These are phyloP conservation scores for Umbelopsis sp. DNA, from an alignment of 192 early-diverging fungal species.

Conservation along the genomic window DNA sequence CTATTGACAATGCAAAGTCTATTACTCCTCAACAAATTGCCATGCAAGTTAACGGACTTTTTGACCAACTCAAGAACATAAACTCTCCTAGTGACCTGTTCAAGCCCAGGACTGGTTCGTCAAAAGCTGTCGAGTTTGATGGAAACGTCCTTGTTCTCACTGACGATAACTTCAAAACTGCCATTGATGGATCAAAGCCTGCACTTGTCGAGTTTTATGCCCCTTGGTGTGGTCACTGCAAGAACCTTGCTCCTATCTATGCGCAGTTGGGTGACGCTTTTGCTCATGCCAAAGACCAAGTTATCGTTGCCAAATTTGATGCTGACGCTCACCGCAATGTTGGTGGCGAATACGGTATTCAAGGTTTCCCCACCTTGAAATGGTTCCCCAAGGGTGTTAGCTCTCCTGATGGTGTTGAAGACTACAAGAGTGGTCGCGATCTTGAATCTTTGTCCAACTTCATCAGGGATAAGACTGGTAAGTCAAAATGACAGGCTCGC, in stretches of 20 bases:
- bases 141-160: slow-evolving; percentile 57
- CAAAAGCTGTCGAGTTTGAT: slow-evolving; percentile 13
- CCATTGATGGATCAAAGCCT: slow-evolving; percentile 74
- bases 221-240: slow-evolving; percentile 90
- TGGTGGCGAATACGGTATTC: slow-evolving; percentile 74
- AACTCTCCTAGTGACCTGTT: slow-evolving; percentile 29
- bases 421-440: slow-evolving; percentile 84
- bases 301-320: slow-evolving; percentile 91
- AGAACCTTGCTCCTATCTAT: slow-evolving; percentile 70
- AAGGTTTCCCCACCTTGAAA: slow-evolving; percentile 91
- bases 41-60: slow-evolving; percentile 23
- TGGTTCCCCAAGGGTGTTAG: slow-evolving; percentile 87
- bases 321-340: slow-evolving; percentile 86
- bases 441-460: slow-evolving; percentile 76
- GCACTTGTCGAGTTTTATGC: slow-evolving; percentile 89
- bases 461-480: slow-evolving; percentile 81
- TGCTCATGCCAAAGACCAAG: slow-evolving; percentile 64
- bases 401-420: slow-evolving; percentile 62
- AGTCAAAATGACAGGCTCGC: background rate
- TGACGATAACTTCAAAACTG: slow-evolving; percentile 59
- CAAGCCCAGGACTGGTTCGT: slow-evolving; percentile 12
- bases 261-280: slow-evolving; percentile 82
- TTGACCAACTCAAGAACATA: slow-evolving; percentile 38
- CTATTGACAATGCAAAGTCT: slow-evolving; percentile 21
- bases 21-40: slow-evolving; percentile 31